Conservation (phyloP, 352 stramenopile genomes). For the Pythium inflatum region DNA sequence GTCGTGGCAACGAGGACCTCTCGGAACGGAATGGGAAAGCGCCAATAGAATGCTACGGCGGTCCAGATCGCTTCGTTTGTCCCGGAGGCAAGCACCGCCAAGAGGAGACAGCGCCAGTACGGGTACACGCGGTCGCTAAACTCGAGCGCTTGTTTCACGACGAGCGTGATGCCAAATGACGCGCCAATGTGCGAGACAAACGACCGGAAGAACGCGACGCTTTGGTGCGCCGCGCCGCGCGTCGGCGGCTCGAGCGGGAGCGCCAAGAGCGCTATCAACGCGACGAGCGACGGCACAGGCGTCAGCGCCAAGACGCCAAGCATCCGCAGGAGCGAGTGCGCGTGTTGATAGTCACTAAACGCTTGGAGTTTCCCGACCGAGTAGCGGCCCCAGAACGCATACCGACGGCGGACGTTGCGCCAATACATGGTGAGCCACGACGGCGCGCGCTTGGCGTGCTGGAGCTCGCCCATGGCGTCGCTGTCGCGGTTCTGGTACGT, state of each 20-base stretch:
- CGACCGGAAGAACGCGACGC: constrained; percentile 4
- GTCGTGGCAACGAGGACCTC: constrained; percentile 15
- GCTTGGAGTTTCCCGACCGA: constrained; percentile 34
- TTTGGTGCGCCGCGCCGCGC: constrained; percentile 6
- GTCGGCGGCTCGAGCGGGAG: constrained; percentile 10
- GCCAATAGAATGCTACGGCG: constrained; percentile 23
- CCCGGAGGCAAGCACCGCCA: no score
- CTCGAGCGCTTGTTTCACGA: constrained; percentile 26
- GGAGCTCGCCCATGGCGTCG: no score
- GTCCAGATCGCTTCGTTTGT: constrained; percentile 22
- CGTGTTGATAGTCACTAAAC: constrained; percentile 29
- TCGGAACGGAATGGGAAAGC: constrained; percentile 30
- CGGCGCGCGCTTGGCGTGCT: no score
- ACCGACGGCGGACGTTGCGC: no score
- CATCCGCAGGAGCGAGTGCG: constrained; percentile 4
- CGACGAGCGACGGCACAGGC: constrained; percentile 13
- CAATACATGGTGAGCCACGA: no score
- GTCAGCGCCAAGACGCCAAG: constrained; percentile 4
- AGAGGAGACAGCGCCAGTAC: no score
- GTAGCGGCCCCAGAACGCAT: constrained; percentile 30
- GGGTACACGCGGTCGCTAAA: constrained; percentile 16
- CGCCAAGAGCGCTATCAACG: constrained; percentile 19
- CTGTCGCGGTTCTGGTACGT: no score
- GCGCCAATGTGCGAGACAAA: constrained; percentile 26
- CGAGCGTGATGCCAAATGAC: constrained; percentile 29